Conservation (phyloP, 305 asterid genomes). For the Fraxinus sp. region DNA sequence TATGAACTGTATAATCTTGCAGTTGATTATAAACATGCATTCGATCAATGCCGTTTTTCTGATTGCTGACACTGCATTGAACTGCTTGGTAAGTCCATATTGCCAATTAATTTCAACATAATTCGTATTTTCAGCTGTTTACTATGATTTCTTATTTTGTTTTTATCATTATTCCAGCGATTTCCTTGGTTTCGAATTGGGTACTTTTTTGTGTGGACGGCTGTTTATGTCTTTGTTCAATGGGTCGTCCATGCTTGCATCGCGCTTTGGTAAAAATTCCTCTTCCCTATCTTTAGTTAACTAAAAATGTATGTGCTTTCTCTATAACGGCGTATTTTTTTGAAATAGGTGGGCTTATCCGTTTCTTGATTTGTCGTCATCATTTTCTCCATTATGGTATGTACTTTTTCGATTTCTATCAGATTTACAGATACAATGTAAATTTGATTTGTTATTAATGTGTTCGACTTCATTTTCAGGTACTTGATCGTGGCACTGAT, state of each 20-base stretch:
- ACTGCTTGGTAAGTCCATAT: constrained; percentile 61
- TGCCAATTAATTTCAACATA: background rate
- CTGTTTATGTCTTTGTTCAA: constrained; percentile 63
- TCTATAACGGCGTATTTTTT: constrained; percentile 9
- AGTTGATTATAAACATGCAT: constrained; percentile 94
- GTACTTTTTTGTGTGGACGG: constrained; percentile 81
- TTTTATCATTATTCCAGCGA: constrained; percentile 51
- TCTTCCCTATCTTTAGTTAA: background rate
- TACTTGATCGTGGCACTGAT: constrained; percentile 81
- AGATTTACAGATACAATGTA: background rate
- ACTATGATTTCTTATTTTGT: background rate
- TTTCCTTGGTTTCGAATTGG: constrained; percentile 97
- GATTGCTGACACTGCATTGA: constrained; percentile 82
- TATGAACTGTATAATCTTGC: constrained; percentile 28
- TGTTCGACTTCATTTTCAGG: constrained; percentile 41
- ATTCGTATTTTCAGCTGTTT: background rate
- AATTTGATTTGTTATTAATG: background rate
- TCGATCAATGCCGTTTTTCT: constrained; percentile 78
- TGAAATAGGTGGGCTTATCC: constrained; percentile 97
- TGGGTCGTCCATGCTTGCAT: constrained; percentile 84
- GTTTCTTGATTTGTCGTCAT: constrained; percentile 83
- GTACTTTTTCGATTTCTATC: constrained; percentile 10
- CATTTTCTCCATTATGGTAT: constrained; percentile 91
- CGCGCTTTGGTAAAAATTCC: constrained; percentile 55
- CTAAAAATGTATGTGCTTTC: background rate